phyloP scores from a whole-genome alignment of 2,329 filamentous ascomycete genomes.

The Venturia pyrina region DNA sequence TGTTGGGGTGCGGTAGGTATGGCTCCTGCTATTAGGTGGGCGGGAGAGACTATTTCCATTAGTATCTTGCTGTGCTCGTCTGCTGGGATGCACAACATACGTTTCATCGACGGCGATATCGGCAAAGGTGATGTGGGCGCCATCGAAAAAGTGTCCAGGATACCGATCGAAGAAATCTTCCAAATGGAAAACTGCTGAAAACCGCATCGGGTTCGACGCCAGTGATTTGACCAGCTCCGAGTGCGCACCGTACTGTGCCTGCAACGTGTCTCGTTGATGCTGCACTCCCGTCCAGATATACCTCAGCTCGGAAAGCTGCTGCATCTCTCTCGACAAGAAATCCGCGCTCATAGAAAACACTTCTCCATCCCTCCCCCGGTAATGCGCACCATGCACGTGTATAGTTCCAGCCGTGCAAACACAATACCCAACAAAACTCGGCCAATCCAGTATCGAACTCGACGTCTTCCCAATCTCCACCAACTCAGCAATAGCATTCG shows the following conservation, averaged over 20 bases:
- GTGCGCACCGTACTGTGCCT: slow-evolving; percentile 69
- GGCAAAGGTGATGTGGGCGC: slow-evolving; percentile 60
- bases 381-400: slow-evolving; percentile 77
- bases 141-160: slow-evolving; percentile 59
- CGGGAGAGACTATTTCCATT: not conserved
- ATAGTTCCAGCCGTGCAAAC: slow-evolving; percentile 80
- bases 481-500: slow-evolving; percentile 76
- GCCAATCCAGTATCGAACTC: slow-evolving; percentile 66
- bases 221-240: slow-evolving; percentile 67
- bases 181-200: slow-evolving; percentile 70
- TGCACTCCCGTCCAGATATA: slow-evolving; percentile 69
- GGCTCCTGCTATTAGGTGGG: not conserved
- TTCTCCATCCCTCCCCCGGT: slow-evolving; percentile 53
- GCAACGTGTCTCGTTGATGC: slow-evolving; percentile 69
- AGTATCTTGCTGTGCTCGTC: not conserved
- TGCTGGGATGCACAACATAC: slow-evolving; percentile 22
- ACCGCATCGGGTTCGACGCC: slow-evolving; percentile 58
- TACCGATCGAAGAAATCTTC: slow-evolving; percentile 87
- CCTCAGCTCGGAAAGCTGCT: slow-evolving; percentile 64
- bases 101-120: slow-evolving; percentile 57
- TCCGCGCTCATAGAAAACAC: slow-evolving; percentile 57
- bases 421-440: slow-evolving; percentile 77
- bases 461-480: slow-evolving; percentile 69
- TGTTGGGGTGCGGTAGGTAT: not conserved
- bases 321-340: slow-evolving; percentile 68